Conservation (phyloP, 2,329 filamentous ascomycete species). For the Neonectria punicea region DNA sequence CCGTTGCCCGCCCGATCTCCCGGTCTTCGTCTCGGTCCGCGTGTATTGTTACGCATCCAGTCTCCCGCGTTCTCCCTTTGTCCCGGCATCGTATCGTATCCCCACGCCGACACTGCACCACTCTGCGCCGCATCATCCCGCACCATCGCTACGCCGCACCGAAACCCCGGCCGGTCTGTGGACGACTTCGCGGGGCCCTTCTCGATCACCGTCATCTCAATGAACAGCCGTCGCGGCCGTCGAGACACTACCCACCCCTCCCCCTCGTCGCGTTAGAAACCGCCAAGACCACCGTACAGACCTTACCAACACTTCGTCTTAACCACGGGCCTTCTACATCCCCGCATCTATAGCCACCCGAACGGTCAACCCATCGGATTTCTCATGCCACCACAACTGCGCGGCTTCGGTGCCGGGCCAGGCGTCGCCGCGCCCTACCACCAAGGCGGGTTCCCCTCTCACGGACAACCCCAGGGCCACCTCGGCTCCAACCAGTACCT, state of each 20-base stretch:
- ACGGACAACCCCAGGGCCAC: slow-evolving; percentile 62
- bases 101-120: slow-evolving; percentile 22
- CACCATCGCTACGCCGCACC: not conserved
- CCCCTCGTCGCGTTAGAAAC: slow-evolving; percentile 46
- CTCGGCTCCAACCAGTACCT: slow-evolving; percentile 78
- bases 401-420: slow-evolving; percentile 52
- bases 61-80: slow-evolving; percentile 27
- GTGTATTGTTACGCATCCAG: slow-evolving; percentile 15
- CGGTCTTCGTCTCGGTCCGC: slow-evolving; percentile 19
- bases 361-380: not conserved
- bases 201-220: slow-evolving; percentile 27
- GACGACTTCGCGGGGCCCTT: not conserved
- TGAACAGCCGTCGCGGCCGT: slow-evolving; percentile 29
- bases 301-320: not conserved
- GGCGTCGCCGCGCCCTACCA: slow-evolving; percentile 54
- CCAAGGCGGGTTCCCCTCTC: slow-evolving; percentile 62
- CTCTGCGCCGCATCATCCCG: slow-evolving; percentile 1
- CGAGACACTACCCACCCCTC: slow-evolving; percentile 33
- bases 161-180: slow-evolving; percentile 3
- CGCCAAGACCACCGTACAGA: slow-evolving; percentile 9
- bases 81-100: slow-evolving; percentile 28
- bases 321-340: not conserved
- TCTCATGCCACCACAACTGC: slow-evolving; percentile 52
- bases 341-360: not conserved
- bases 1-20: slow-evolving; percentile 24